phyloP scores from a whole-genome alignment of 2,329 filamentous ascomycete genomes.

The Emericellopsis cladophorae region DNA sequence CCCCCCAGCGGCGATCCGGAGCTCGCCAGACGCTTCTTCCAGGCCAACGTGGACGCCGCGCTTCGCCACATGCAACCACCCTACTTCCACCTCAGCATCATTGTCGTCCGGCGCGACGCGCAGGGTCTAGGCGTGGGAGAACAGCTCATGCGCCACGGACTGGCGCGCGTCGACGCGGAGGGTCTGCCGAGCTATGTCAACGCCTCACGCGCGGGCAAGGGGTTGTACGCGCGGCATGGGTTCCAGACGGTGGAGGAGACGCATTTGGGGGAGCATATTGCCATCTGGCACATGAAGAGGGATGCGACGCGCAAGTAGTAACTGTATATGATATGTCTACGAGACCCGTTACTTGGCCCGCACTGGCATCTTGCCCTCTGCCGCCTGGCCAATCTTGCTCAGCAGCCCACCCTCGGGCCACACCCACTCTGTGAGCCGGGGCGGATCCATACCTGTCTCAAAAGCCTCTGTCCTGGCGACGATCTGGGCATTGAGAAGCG shows the following conservation, averaged over 20 bases:
- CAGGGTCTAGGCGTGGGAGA: constrained; percentile 19
- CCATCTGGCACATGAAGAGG: constrained; percentile 17
- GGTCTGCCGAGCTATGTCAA: constrained; percentile 15
- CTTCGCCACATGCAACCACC: constrained; percentile 4
- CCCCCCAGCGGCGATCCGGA: constrained; percentile 12
- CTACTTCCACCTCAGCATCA: constrained; percentile 18
- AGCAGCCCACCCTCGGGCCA: constrained; percentile 40
- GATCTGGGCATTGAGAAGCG: constrained; percentile 52
- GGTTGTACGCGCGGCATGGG: constrained; percentile 15
- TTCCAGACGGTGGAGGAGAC: constrained; percentile 11
- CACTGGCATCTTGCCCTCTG: not conserved
- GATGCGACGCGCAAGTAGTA: constrained; percentile 14
- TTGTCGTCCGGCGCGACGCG: constrained; percentile 15
- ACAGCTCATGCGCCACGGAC: constrained; percentile 17
- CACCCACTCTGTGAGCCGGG: constrained; percentile 50
- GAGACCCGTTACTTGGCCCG: not conserved
- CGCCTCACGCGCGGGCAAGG: constrained; percentile 10
- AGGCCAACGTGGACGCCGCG: constrained; percentile 11
- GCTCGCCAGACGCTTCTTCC: constrained; percentile 27
- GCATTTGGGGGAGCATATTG: constrained; percentile 8
- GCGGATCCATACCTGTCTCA: constrained; percentile 58
- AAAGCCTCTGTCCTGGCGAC: constrained; percentile 51
- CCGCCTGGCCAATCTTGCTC: constrained; percentile 12
- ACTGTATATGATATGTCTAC: too few species aligned
- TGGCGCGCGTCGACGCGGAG: constrained; percentile 14